These are phyloP conservation scores for Salix udensis DNA, from an alignment of 345 rosid genomes.

Conservation along the genomic window DNA sequence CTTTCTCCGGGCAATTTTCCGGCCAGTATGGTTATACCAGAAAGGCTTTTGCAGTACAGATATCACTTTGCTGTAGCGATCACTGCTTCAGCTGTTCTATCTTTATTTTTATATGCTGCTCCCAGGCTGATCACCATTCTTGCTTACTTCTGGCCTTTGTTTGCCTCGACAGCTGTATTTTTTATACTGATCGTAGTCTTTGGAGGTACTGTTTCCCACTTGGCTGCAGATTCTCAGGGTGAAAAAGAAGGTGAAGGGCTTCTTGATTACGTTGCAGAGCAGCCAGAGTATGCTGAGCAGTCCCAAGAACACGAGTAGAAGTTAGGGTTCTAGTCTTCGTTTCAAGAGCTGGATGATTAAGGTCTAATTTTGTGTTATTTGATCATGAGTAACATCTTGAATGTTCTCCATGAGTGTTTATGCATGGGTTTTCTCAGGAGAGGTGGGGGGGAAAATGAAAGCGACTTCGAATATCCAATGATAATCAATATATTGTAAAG, in stretches of 20 bases:
- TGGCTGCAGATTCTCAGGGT: conserved; percentile 37
- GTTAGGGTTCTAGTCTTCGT: background rate
- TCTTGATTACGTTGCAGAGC: conserved; percentile 63
- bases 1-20: background rate
- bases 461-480: no score
- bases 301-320: conserved; percentile 3
- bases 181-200: conserved; percentile 46
- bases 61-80: conserved; percentile 40
- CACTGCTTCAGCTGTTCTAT: conserved; percentile 27
- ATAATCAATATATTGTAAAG: background rate
- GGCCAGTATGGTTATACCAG: conserved; percentile 41
- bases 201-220: conserved; percentile 52
- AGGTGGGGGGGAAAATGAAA: no score
- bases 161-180: conserved; percentile 76
- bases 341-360: background rate
- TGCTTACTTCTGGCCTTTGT: conserved; percentile 80
- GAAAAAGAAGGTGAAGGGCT: conserved; percentile 52
- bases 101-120: conserved; percentile 42
- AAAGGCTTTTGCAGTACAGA: conserved; percentile 53
- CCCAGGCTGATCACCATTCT: conserved; percentile 56
- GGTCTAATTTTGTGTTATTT: background rate
- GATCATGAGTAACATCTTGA: background rate
- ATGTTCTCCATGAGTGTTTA: no score
- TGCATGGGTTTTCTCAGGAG: no score
- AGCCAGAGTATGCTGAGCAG: conserved; percentile 21